Conservation (phyloP, 2,329 filamentous ascomycete genomes). For the Xylaria sp. region DNA sequence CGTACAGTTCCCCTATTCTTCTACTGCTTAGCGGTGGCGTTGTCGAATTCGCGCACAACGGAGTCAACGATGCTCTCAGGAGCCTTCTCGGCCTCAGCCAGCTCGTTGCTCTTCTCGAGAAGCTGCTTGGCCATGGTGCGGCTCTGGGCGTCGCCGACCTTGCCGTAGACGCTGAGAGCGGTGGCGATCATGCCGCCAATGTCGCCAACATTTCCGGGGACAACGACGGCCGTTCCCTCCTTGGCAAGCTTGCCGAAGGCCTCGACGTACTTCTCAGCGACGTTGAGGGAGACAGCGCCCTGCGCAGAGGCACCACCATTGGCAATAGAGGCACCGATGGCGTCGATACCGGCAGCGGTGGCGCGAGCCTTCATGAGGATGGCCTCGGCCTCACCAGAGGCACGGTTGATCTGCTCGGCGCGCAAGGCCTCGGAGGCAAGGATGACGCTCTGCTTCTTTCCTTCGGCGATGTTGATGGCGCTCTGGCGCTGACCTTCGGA, state of each 20-base stretch:
- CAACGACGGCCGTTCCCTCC: slow-evolving; percentile 91
- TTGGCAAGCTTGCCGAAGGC: slow-evolving; percentile 89
- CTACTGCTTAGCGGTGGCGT: slow-evolving; percentile 25
- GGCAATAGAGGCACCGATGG: slow-evolving; percentile 70
- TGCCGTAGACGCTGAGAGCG: slow-evolving; percentile 90
- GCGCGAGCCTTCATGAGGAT: slow-evolving; percentile 81
- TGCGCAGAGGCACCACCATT: slow-evolving; percentile 71
- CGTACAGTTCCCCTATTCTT: not conserved
- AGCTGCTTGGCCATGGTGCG: slow-evolving; percentile 56
- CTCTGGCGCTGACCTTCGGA: slow-evolving; percentile 95
- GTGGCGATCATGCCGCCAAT: slow-evolving; percentile 96
- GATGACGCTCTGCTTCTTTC: slow-evolving; percentile 94
- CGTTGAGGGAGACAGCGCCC: slow-evolving; percentile 75
- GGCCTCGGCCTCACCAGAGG: slow-evolving; percentile 87
- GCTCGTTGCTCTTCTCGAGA: slow-evolving; percentile 31
- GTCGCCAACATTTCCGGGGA: slow-evolving; percentile 94
- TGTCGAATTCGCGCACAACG: slow-evolving; percentile 33
- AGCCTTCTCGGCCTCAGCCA: slow-evolving; percentile 9
- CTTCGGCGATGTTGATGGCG: slow-evolving; percentile 98
- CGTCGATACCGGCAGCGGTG: slow-evolving; percentile 82
- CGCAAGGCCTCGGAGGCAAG: slow-evolving; percentile 87
- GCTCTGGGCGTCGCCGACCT: slow-evolving; percentile 76
- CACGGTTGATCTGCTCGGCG: slow-evolving; percentile 88
- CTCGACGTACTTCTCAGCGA: slow-evolving; percentile 97
- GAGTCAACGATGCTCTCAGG: slow-evolving; percentile 28